Evolutionary conservation across 352 stramenopile species (phyloP).

Genomic region (Globisporangium uncinulatum): DNA sequence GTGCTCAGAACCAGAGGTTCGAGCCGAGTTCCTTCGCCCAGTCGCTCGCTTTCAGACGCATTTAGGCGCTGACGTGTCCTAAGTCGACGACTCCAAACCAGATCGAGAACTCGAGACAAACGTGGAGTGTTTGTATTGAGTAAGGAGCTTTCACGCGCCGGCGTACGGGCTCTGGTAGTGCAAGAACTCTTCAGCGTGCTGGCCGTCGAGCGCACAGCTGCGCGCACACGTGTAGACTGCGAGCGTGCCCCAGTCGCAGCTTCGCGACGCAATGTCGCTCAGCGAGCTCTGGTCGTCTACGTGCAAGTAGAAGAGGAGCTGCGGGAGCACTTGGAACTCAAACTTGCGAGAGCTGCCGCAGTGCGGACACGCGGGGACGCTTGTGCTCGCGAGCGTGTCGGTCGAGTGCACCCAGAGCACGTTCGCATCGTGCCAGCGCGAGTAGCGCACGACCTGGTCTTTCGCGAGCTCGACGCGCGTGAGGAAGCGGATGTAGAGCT

Average conservation of each 20-base stretch:
- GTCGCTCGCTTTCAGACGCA: too few relatives aligned
- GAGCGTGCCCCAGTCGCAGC: constrained; percentile 91
- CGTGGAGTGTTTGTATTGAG: background rate
- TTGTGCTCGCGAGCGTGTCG: constrained; percentile 25
- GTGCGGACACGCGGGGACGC: constrained; percentile 64
- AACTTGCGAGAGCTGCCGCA: constrained; percentile 86
- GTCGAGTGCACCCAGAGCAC: constrained; percentile 88
- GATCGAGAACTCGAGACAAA: too few relatives aligned
- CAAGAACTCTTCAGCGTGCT: constrained; percentile 63
- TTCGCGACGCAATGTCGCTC: constrained; percentile 43
- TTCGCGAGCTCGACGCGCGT: constrained; percentile 78
- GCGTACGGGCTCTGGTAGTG: constrained; percentile 73
- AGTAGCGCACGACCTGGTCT: constrained; percentile 87
- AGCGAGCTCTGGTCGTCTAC: constrained; percentile 64
- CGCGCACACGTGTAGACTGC: constrained; percentile 90
- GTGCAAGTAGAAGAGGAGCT: constrained; percentile 91
- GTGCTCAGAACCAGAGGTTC: too few relatives aligned
- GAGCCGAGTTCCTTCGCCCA: too few relatives aligned
- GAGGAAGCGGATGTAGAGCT: constrained; percentile 77
- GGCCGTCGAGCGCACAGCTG: constrained; percentile 72
- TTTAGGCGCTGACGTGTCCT: too few relatives aligned
- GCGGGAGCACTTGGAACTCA: constrained; percentile 94
- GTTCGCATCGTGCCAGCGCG: constrained; percentile 78
- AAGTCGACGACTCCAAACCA: too few relatives aligned
- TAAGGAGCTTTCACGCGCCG: constrained; percentile 16